Percentiles rank a stretch among this genome's conserved stretches.
phyloP scores from a whole-genome alignment of 805 yeast genomes.

The Candida nanaspora region DNA sequence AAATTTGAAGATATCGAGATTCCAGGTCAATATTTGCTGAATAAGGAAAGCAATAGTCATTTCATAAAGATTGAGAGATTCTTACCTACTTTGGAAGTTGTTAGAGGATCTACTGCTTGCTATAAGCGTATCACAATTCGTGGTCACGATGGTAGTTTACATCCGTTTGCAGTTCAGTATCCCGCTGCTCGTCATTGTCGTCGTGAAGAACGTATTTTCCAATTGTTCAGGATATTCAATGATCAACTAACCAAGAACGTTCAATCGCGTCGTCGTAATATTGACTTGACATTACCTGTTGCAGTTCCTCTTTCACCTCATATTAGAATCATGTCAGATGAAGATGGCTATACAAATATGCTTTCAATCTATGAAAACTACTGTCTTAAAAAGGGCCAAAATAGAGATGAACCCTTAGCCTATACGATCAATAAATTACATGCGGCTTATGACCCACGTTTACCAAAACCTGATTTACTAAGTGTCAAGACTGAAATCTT shows the following conservation, averaged over 20 bases:
- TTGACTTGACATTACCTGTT: slow-evolving; percentile 79
- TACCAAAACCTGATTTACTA: slow-evolving; percentile 87
- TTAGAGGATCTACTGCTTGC: slow-evolving; percentile 86
- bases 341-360: slow-evolving; percentile 61
- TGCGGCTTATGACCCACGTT: slow-evolving; percentile 87
- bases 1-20: slow-evolving; percentile 96
- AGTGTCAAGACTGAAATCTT: slow-evolving; percentile 88
- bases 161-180: slow-evolving; percentile 91
- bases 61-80: slow-evolving; percentile 91
- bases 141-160: slow-evolving; percentile 89
- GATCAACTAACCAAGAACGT: slow-evolving; percentile 73
- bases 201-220: slow-evolving; percentile 91
- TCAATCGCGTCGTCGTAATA: slow-evolving; percentile 79
- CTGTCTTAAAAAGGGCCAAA: slow-evolving; percentile 65
- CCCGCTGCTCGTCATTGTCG: slow-evolving; percentile 98
- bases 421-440: slow-evolving; percentile 79
- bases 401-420: slow-evolving; percentile 85
- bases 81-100: slow-evolving; percentile 79
- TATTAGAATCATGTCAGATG: slow-evolving; percentile 83
- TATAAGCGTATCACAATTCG: slow-evolving; percentile 83
- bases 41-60: slow-evolving; percentile 82
- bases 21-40: slow-evolving; percentile 91
- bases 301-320: slow-evolving; percentile 95
- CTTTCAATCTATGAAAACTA: slow-evolving; percentile 85
- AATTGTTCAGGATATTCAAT: slow-evolving; percentile 82